Conservation (phyloP, 2,329 filamentous ascomycete species). For the Fusarium staphyleae region DNA sequence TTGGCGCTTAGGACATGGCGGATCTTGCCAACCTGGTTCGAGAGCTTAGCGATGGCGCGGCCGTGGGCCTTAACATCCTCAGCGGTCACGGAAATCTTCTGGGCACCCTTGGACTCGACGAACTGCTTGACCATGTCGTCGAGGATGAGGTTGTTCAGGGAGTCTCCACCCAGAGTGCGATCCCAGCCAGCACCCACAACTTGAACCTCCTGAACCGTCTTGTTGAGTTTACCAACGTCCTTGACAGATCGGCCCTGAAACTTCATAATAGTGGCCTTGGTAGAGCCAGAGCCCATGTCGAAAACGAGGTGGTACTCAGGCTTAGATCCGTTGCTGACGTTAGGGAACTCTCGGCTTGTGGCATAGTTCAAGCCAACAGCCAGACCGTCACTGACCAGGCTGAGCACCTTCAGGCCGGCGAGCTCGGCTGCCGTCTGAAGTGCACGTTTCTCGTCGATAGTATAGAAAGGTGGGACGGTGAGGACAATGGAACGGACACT, state of each 20-base stretch:
- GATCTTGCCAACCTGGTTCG: slow-evolving; percentile 87
- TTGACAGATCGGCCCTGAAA: slow-evolving; percentile 92
- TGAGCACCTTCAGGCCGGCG: slow-evolving; percentile 85
- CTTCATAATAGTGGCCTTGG: slow-evolving; percentile 86
- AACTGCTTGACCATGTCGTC: slow-evolving; percentile 88
- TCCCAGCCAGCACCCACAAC: slow-evolving; percentile 91
- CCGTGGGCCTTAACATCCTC: slow-evolving; percentile 76
- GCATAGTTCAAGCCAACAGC: slow-evolving; percentile 97
- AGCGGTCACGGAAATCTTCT: slow-evolving; percentile 67
- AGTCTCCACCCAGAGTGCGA: slow-evolving; percentile 85
- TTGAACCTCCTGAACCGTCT: slow-evolving; percentile 94
- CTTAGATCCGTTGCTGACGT: slow-evolving; percentile 79
- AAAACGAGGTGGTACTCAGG: slow-evolving; percentile 93
- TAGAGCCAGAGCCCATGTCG: slow-evolving; percentile 96
- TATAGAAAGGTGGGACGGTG: slow-evolving; percentile 90
- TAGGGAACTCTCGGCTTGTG: slow-evolving; percentile 87
- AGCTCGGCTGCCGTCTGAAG: slow-evolving; percentile 84
- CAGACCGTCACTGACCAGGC: slow-evolving; percentile 85
- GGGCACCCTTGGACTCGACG: slow-evolving; percentile 70
- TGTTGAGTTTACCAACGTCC: slow-evolving; percentile 91
- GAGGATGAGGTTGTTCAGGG: slow-evolving; percentile 85
- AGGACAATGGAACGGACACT: slow-evolving; percentile 83
- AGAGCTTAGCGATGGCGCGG: slow-evolving; percentile 86
- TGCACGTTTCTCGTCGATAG: slow-evolving; percentile 86
- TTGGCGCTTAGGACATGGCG: slow-evolving; percentile 95